Evolutionary conservation across 257 asterid species (phyloP), one percentile per base, ranked within the genome.

Genomic region (Nicotiana undulata): DNA sequence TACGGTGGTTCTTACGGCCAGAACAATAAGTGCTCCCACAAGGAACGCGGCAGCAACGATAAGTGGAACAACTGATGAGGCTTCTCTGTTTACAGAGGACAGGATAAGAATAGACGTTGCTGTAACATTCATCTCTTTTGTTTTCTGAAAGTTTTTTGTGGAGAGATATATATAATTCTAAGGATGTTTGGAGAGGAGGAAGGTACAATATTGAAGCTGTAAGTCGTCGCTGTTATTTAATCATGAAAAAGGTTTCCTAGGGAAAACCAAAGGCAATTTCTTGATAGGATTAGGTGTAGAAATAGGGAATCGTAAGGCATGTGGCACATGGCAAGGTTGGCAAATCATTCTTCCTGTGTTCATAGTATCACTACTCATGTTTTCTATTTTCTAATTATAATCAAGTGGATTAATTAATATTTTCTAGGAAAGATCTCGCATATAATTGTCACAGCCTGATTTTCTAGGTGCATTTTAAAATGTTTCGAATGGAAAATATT

Each of bases 291-390:
- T 53, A n/a, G 81, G 59, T 22, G 75, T 29, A 53, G 58, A 52
- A 77, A 24, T 63, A 52, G 37, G 81, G 86, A 82, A 87, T 83
- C 86, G 89, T 88, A 78, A 75, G 75, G 75, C 91, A 88, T 86
- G 92, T 89, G 92, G 72, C 97, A 93, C 97, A 93, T 91, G 97
- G 90, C 82, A 85, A 86, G 95, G 94, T 89, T 89, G 95, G 91
- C 90, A 87, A 86, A 63, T 22, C 80, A 84, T 53, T 53, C 17
- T 18, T 16, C 3, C 7, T 16, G 17, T 16, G 10, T 53, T 16
- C 6, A 16, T 51, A 13, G 56, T 51, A 51, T 51, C 26, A 32
- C 26, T 9, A 65, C 8, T 61, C n/a, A 64, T 64, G 6, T 64
- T 31, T 29, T 31, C 74, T 64, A 28, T 63, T 12, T 28, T 63